These are phyloP conservation scores for Boletellus deceptivus DNA, from an alignment of 1,284 basidiomycete genomes.

Conservation along the genomic window DNA sequence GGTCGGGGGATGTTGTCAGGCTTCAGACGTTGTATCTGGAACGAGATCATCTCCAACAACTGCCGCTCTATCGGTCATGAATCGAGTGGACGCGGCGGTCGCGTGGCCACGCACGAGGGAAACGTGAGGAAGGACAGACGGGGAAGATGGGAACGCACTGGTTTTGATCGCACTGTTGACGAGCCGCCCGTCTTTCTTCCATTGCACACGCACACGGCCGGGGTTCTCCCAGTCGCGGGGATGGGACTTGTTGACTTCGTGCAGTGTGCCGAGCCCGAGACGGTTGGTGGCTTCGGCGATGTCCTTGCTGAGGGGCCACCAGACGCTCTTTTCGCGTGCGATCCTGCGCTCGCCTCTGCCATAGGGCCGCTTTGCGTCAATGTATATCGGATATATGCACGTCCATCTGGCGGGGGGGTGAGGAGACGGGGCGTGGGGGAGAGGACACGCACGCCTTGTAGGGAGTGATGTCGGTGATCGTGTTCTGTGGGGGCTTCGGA, in stretches of 20 bases:
- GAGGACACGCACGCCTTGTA: slow-evolving; percentile 65
- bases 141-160: slow-evolving; percentile 52
- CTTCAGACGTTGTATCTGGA: slow-evolving; percentile 72
- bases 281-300: slow-evolving; percentile 82
- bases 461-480: slow-evolving; percentile 70
- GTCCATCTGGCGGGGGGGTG: slow-evolving; percentile 67
- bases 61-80: slow-evolving; percentile 66
- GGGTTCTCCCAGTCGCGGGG: slow-evolving; percentile 98
- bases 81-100: neutral
- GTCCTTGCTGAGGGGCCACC: slow-evolving; percentile 92
- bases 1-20: slow-evolving; percentile 68
- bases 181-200: slow-evolving; percentile 78
- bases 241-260: slow-evolving; percentile 88
- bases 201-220: slow-evolving; percentile 87
- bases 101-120: neutral
- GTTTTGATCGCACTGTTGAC: slow-evolving; percentile 74
- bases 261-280: slow-evolving; percentile 76
- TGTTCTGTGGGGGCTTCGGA: slow-evolving; percentile 30
- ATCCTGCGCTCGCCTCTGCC: slow-evolving; percentile 82
- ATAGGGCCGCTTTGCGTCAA: slow-evolving; percentile 91
- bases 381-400: slow-evolving; percentile 94
- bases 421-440: neutral
- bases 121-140: slow-evolving; percentile 1
- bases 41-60: slow-evolving; percentile 72
- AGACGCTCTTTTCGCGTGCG: slow-evolving; percentile 75